These are phyloP conservation scores for Spatholobus suberectus DNA, from an alignment of 306 rosid species.

Conservation along the genomic window DNA sequence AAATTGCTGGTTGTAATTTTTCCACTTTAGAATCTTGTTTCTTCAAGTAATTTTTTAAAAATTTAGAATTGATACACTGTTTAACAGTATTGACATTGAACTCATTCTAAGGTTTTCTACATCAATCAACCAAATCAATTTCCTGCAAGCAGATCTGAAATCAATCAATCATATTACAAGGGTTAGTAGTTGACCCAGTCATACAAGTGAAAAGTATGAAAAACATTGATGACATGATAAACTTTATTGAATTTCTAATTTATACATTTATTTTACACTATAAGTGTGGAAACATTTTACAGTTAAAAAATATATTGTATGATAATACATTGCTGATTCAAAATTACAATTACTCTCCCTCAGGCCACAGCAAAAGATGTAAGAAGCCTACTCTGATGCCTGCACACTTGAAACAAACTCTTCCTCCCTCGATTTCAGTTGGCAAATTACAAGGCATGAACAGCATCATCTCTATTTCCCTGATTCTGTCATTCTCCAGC, in stretches of 20 bases:
- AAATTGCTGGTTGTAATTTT: neutral
- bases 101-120: neutral
- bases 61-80: neutral
- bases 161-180: neutral
- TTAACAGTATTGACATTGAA: neutral
- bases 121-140: neutral
- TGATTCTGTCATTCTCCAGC: constrained; percentile 2
- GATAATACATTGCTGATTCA: neutral
- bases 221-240: neutral
- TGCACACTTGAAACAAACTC: constrained; percentile 25
- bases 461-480: neutral
- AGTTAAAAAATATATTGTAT: constrained; percentile 14
- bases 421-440: neutral
- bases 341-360: constrained; percentile 31
- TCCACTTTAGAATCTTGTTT: constrained; percentile 10
- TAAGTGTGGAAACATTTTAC: constrained; percentile 20
- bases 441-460: constrained; percentile 36
- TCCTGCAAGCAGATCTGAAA: constrained; percentile 15
- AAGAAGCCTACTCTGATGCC: constrained; percentile 6
- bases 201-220: neutral
- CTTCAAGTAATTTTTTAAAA: neutral
- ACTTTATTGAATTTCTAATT: neutral
- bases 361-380: neutral
- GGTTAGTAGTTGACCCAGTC: neutral
- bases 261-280: constrained; percentile 20